Evolutionary conservation across 2,329 filamentous ascomycete genomes (phyloP).

Genomic region (Endoconidiophora laricicola): DNA sequence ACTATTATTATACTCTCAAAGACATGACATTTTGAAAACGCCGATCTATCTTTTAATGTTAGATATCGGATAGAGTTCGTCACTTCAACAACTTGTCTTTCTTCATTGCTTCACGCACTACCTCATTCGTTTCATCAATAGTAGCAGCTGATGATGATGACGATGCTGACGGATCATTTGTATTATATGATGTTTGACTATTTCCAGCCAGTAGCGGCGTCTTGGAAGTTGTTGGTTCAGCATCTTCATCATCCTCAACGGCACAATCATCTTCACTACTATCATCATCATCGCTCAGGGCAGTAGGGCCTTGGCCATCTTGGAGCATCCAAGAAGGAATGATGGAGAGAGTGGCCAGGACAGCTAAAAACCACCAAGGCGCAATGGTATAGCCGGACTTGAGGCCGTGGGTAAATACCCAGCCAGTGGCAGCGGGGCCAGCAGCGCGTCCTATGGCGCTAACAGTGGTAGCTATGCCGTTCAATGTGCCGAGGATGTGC

Average conservation of each 20-base stretch:
- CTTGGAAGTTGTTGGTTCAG: conserved; percentile 3
- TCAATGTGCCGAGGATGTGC: conserved; percentile 67
- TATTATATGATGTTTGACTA: background rate
- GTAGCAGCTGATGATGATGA: background rate
- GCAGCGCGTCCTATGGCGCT: conserved; percentile 63
- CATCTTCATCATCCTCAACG: conserved; percentile 6
- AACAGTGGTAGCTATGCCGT: conserved; percentile 75
- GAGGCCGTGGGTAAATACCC: conserved; percentile 59
- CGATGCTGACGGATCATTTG: background rate
- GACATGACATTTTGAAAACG: no score
- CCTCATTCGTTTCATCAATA: background rate
- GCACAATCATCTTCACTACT: conserved; percentile 20
- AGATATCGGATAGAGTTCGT: no score
- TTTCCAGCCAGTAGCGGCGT: conserved; percentile 8
- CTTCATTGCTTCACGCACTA: no score
- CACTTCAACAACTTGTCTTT: no score
- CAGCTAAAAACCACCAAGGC: conserved; percentile 65
- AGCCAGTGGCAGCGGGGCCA: conserved; percentile 60
- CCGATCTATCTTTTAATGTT: background rate
- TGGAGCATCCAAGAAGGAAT: conserved; percentile 59
- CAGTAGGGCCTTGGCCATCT: conserved; percentile 51
- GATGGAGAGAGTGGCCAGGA: conserved; percentile 45
- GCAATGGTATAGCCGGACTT: conserved; percentile 59
- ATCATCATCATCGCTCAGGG: conserved; percentile 19
- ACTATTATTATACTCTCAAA: no score